Evolutionary conservation across 345 rosid species (phyloP).

Genomic region (Ricinus communis): DNA sequence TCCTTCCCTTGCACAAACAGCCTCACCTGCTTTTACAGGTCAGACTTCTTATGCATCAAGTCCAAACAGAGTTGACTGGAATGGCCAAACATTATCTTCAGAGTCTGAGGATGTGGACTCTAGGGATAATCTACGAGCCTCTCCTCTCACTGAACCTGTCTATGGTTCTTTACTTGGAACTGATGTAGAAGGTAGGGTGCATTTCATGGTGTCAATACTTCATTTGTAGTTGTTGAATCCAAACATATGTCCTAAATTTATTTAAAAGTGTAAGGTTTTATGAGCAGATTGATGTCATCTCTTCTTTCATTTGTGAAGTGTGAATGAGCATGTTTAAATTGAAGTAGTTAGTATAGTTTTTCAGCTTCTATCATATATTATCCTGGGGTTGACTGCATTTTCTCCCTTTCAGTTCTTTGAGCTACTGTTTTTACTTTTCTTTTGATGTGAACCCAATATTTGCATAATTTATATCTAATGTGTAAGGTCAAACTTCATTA

Average conservation of each 20-base stretch:
- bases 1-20: slow-evolving; percentile 30
- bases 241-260: neutral
- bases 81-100: slow-evolving; percentile 39
- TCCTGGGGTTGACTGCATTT: neutral
- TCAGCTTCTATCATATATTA: neutral
- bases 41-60: slow-evolving; percentile 35
- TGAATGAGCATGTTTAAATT: neutral
- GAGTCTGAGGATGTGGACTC: slow-evolving; percentile 46
- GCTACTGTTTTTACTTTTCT: neutral
- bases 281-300: neutral
- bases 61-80: slow-evolving; percentile 36
- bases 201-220: slow-evolving; percentile 1
- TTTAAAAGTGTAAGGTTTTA: neutral
- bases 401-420: neutral
- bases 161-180: slow-evolving; percentile 25
- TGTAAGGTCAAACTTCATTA: neutral
- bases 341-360: neutral
- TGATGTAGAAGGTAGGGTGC: slow-evolving; percentile 36
- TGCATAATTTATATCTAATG: neutral
- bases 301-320: neutral
- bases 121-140: slow-evolving; percentile 20
- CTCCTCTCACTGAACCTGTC: slow-evolving; percentile 22
- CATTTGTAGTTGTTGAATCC: neutral
- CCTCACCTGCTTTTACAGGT: slow-evolving; percentile 31
- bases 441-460: neutral